A percentile compares a stretch with the other conserved stretches of the same genome.
These are phyloP conservation scores for Aspergillus luchuensis DNA, from an alignment of 2,329 filamentous ascomycete species.

Conservation along the genomic window DNA sequence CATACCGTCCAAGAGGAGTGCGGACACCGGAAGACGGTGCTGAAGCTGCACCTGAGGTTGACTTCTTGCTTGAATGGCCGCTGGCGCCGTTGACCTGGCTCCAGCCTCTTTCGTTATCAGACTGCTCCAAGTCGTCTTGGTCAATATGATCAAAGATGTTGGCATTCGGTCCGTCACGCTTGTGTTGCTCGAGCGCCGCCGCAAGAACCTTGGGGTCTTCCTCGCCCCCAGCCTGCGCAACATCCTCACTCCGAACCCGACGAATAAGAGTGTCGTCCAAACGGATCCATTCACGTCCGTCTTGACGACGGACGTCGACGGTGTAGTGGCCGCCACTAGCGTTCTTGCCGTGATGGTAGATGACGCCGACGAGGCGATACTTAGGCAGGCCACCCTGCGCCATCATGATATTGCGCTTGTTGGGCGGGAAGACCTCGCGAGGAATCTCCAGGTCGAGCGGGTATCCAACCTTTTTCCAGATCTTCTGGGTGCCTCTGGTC, in stretches of 20 bases:
- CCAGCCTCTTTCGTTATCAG: constrained; percentile 68
- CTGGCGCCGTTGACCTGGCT: constrained; percentile 74
- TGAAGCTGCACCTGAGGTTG: constrained; percentile 61
- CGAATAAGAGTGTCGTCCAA: constrained; percentile 91
- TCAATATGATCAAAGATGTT: constrained; percentile 75
- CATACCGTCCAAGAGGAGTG: constrained; percentile 58
- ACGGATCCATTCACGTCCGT: constrained; percentile 93
- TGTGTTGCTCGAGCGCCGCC: constrained; percentile 67
- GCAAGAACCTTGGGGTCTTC: constrained; percentile 72
- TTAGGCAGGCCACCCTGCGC: constrained; percentile 72
- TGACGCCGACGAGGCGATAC: constrained; percentile 84
- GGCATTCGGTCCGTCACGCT: constrained; percentile 54
- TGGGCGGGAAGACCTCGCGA: constrained; percentile 79
- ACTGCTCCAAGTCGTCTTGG: constrained; percentile 67
- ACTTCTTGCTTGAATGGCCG: constrained; percentile 65
- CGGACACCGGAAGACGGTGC: constrained; percentile 59
- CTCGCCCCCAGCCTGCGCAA: constrained; percentile 80
- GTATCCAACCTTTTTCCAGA: constrained; percentile 97
- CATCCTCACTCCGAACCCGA: constrained; percentile 81
- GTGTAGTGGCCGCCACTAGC: constrained; percentile 96
- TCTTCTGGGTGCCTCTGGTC: constrained; percentile 84
- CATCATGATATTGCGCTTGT: constrained; percentile 67
- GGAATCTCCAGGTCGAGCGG: constrained; percentile 93
- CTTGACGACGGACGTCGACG: constrained; percentile 91
- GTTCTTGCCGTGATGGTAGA: constrained; percentile 97